These are phyloP conservation scores for Fagus crenata DNA, from an alignment of 306 rosid genomes.

Conservation along the genomic window DNA sequence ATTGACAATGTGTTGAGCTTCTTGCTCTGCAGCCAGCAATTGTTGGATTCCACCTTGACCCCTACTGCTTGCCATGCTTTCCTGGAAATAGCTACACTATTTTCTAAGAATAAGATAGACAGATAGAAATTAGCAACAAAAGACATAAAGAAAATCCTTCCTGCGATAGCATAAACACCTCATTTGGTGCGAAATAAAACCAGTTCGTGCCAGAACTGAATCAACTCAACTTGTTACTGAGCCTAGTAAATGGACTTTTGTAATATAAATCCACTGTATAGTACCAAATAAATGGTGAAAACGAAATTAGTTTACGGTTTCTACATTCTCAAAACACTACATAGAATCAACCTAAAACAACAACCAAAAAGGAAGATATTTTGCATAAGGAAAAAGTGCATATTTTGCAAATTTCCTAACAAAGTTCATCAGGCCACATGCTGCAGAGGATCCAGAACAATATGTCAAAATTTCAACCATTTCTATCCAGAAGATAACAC, in stretches of 20 bases:
- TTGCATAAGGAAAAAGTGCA: background rate
- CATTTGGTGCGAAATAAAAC: background rate
- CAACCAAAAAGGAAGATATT: background rate
- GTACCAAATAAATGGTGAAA: background rate
- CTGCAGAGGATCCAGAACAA: background rate
- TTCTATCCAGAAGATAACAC: background rate
- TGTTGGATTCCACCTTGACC: conserved; percentile 97
- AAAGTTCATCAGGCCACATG: background rate
- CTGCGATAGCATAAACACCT: background rate
- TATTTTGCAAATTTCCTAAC: background rate
- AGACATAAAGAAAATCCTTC: background rate
- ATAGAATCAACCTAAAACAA: background rate
- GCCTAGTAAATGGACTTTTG: background rate
- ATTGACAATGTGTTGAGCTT: conserved; percentile 91
- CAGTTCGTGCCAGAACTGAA: background rate
- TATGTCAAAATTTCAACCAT: background rate
- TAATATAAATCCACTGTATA: background rate
- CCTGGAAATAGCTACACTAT: conserved; percentile 22
- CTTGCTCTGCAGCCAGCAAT: conserved; percentile 94
- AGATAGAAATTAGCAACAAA: conserved; percentile 9
- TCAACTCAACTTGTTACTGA: background rate
- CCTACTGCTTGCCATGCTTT: conserved; percentile 76
- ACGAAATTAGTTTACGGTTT: background rate
- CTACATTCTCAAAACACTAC: background rate
- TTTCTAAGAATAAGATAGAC: conserved; percentile 12